Percentiles rank a stretch among this genome's conserved stretches.
Evolutionary conservation across 2,329 filamentous ascomycete genomes (phyloP).

Genomic region (Ophiostoma ips): DNA sequence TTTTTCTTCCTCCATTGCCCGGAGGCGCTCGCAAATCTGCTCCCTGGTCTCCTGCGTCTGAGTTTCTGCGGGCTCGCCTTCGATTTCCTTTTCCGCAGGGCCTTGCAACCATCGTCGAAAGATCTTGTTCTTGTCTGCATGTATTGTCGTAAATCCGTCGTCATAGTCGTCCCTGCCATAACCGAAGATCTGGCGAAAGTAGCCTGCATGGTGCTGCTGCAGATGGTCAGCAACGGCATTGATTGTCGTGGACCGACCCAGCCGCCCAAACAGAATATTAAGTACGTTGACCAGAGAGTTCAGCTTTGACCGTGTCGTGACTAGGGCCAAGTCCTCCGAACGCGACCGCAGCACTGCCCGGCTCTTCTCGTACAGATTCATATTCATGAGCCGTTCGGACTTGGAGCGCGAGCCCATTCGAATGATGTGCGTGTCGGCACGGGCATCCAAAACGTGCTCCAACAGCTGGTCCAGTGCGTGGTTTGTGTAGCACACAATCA

Average conservation of each 20-base stretch:
- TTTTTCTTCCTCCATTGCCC: background rate
- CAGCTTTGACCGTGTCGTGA: slow-evolving; percentile 4
- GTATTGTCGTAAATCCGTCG: slow-evolving; percentile 17
- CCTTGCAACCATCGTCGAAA: slow-evolving; percentile 14
- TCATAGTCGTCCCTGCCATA: slow-evolving; percentile 4
- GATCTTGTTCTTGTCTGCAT: slow-evolving; percentile 5
- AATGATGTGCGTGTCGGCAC: slow-evolving; percentile 35
- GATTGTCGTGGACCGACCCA: background rate
- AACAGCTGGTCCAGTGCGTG: slow-evolving; percentile 43
- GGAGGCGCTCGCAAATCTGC: background rate
- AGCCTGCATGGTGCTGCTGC: slow-evolving; percentile 9
- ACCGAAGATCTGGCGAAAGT: slow-evolving; percentile 18
- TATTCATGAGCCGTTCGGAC: slow-evolving; percentile 32
- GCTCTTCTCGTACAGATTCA: slow-evolving; percentile 34
- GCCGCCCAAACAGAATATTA: background rate
- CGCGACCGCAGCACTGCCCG: slow-evolving; percentile 22
- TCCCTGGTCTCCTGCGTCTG: background rate
- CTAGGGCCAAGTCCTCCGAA: slow-evolving; percentile 25
- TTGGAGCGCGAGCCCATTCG: slow-evolving; percentile 48
- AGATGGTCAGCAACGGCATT: background rate
- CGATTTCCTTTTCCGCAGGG: background rate
- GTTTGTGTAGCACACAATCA: slow-evolving; percentile 33
- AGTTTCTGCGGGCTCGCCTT: too few relatives aligned
- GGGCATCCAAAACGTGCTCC: slow-evolving; percentile 38
- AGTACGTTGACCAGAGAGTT: background rate